phyloP scores from a whole-genome alignment of 139 green algal genomes.

The Volvox reticuliferus region DNA sequence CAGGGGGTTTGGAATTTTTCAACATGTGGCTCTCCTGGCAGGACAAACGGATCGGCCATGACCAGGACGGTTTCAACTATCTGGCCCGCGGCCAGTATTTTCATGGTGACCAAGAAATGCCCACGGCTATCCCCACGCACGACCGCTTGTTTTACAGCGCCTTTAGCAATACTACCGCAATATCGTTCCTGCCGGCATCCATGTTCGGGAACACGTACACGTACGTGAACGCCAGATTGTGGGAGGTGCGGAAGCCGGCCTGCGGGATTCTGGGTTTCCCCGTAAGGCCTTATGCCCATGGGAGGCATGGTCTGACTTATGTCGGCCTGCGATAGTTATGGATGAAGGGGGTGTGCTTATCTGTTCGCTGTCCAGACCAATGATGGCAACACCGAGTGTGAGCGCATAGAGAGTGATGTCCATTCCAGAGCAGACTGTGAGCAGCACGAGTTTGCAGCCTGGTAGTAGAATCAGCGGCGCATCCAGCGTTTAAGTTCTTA shows the following conservation, averaged over 20 bases:
- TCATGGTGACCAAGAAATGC: not conserved
- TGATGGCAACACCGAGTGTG: too few species aligned
- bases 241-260: not conserved
- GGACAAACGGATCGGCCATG: constrained; percentile 49
- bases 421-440: too few species aligned
- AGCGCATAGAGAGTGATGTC: too few species aligned
- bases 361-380: too few species aligned
- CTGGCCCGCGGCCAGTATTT: constrained; percentile 18
- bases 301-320: too few species aligned
- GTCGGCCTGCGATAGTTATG: too few species aligned
- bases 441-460: too few species aligned
- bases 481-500: too few species aligned
- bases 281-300: too few species aligned
- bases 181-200: constrained; percentile 46
- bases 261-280: too few species aligned
- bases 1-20: constrained; percentile 50
- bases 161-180: constrained; percentile 36
- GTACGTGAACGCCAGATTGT: constrained; percentile 44
- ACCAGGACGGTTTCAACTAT: constrained; percentile 63
- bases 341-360: too few species aligned
- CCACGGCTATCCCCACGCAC: not conserved
- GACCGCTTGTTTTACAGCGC: constrained; percentile 37
- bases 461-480: too few species aligned
- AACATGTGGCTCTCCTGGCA: constrained; percentile 45
- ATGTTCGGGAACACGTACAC: constrained; percentile 60